Evolutionary conservation across 139 green algal species (phyloP), one percentile per base, ranked within the genome.

Genomic region (Zygnema cylindricum): DNA sequence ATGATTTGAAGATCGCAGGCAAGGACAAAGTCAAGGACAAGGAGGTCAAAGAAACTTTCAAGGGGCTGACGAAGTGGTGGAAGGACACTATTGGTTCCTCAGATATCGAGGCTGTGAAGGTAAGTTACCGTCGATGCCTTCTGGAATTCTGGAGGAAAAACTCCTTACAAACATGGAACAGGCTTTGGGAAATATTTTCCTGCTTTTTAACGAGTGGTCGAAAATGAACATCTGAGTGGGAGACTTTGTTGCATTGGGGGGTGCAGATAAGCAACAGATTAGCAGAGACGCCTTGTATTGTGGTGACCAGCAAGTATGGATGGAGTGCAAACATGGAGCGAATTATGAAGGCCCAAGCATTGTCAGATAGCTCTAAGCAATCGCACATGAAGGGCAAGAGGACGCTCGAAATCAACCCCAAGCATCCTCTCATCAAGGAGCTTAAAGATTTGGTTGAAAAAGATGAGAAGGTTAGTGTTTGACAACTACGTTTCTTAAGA

Each of bases 241-340:
- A 40, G 71, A 43, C 11, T 79, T 41, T 43, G 71, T 84, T 84
- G 73, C 30, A 16, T 40, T 16, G 42, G 73, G 21, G 75, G 49
- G 16, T 42, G 82, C 82, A 90, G 85, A 16, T 98, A 2, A 96
- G 93, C 63, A 95, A 94, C 86, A 94, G 97, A 38, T 93, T 99
- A 57, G 41, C 94, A 36, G 94, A 87, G 76, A 96, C 97, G 0
- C 97, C 97, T 69, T 98, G 95, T 88, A 94, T 98, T 0, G 96
- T 99, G 1, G 96, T 98, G 1, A 95, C 96, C 1, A 93, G 88
- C 92, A 98, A 98, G 92, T 99, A 98, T 86, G 97, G 97, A 35
- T 98, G 96, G 94, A 95, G 89, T 11, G 97, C 97, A 76, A 98
- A 98, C 93, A 99, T 99, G 97, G 96, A 99, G 94, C 94, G 95